Evolutionary conservation across 495 filamentous ascomycete genomes (phyloP).

Genomic region (Lindgomyces ingoldianus): DNA sequence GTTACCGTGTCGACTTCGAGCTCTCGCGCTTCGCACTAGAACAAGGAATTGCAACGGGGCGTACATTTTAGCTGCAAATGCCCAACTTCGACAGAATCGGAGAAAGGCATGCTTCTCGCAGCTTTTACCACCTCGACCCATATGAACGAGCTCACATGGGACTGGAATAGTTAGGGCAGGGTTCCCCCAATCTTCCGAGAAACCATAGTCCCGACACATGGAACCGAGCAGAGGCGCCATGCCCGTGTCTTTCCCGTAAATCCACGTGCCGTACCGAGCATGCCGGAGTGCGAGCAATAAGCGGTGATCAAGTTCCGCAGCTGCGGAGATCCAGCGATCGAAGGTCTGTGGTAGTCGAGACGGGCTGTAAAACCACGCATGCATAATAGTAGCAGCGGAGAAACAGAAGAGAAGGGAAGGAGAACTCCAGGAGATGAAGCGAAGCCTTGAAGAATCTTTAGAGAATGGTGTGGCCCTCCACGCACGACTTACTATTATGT

Average conservation of each 20-base stretch:
- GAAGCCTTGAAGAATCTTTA: background rate
- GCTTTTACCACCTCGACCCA: conserved; percentile 69
- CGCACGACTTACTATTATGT: conserved; percentile 65
- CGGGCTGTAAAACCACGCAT: conserved; percentile 82
- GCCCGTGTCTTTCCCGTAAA: conserved; percentile 77
- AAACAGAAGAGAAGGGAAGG: conserved; percentile 75
- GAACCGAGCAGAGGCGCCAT: conserved; percentile 67
- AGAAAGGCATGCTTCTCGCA: conserved; percentile 78
- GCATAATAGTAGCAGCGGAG: conserved; percentile 83
- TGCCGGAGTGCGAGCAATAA: conserved; percentile 73
- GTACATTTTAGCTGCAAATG: conserved; percentile 76
- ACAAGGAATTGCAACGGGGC: conserved; percentile 73
- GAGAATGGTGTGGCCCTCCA: conserved; percentile 54
- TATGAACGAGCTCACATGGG: conserved; percentile 87
- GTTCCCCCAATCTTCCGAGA: conserved; percentile 74
- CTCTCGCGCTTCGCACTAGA: conserved; percentile 37
- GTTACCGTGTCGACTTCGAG: conserved; percentile 1
- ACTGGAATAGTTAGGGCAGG: conserved; percentile 72
- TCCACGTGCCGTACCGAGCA: conserved; percentile 50
- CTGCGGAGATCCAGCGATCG: conserved; percentile 80
- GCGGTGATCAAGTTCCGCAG: conserved; percentile 76
- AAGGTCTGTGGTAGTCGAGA: conserved; percentile 71
- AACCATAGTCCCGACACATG: conserved; percentile 74
- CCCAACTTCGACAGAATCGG: conserved; percentile 71
- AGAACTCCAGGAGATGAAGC: conserved; percentile 53